Percentiles rank a stretch among this genome's conserved stretches.
Evolutionary conservation across 768 basidiomycete genomes (phyloP).

Genomic region (Kwoniella sp.): DNA sequence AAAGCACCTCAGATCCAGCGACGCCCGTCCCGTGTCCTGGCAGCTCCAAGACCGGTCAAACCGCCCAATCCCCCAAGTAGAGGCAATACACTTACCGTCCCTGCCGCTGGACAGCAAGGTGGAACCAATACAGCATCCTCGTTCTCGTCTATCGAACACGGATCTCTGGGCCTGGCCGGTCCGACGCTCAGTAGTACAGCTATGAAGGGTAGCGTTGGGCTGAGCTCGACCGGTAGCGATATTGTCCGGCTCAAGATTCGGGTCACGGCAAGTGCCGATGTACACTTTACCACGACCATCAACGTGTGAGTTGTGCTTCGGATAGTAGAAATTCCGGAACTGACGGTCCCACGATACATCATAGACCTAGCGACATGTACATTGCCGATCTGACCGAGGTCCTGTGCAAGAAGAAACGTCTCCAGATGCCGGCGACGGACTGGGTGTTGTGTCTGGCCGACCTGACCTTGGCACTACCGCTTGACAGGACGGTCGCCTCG

Average conservation of each 20-base stretch:
- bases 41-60: slow-evolving; percentile 54
- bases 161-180: slow-evolving; percentile 33
- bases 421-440: slow-evolving; percentile 34
- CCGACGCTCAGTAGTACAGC: slow-evolving; percentile 44
- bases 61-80: slow-evolving; percentile 7
- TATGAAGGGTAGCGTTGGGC: slow-evolving; percentile 48
- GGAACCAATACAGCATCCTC: slow-evolving; percentile 7
- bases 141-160: slow-evolving; percentile 53
- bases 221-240: slow-evolving; percentile 53
- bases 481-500: slow-evolving; percentile 94
- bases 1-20: slow-evolving; percentile 68
- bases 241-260: slow-evolving; percentile 69
- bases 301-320: slow-evolving; percentile 65
- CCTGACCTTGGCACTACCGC: slow-evolving; percentile 62
- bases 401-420: slow-evolving; percentile 46
- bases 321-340: no score
- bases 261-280: slow-evolving; percentile 72
- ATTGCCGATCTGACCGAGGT: slow-evolving; percentile 91
- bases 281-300: slow-evolving; percentile 83
- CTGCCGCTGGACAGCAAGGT: background rate
- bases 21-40: slow-evolving; percentile 67
- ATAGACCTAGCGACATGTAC: slow-evolving; percentile 75
- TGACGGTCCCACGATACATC: slow-evolving; percentile 52
- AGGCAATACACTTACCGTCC: slow-evolving; percentile 7
- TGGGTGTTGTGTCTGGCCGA: slow-evolving; percentile 56